These are phyloP conservation scores for Tephrocybe sp. DNA, from an alignment of 768 basidiomycete species.

Conservation along the genomic window DNA sequence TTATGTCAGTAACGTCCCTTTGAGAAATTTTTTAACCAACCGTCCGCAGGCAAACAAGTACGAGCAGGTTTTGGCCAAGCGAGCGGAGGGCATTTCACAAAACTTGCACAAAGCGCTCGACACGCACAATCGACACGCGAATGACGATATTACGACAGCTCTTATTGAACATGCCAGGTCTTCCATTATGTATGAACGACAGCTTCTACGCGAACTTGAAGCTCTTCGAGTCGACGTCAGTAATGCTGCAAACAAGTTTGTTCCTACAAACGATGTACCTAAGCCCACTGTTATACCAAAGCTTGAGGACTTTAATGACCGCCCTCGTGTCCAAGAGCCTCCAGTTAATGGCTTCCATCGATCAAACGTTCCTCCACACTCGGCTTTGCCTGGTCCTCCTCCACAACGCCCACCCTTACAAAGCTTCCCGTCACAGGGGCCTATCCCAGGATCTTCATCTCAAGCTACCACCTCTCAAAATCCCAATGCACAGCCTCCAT, in stretches of 20 bases:
- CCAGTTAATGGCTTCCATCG: constrained; percentile 33
- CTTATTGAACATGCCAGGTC: constrained; percentile 92
- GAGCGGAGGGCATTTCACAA: constrained; percentile 92
- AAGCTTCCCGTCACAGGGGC: constrained; percentile 25
- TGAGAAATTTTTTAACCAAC: background rate
- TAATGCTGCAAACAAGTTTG: constrained; percentile 60
- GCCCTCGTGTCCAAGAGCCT: constrained; percentile 24
- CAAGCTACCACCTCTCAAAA: constrained; percentile 13
- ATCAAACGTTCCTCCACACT: constrained; percentile 32
- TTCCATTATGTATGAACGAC: constrained; percentile 88
- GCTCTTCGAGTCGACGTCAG: constrained; percentile 74
- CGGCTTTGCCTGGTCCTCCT: constrained; percentile 23
- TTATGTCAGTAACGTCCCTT: background rate
- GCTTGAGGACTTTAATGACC: constrained; percentile 55
- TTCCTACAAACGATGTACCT: constrained; percentile 49
- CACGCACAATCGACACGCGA: constrained; percentile 80
- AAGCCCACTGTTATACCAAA: constrained; percentile 61
- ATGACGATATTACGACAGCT: constrained; percentile 88
- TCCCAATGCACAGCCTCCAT: constrained; percentile 20
- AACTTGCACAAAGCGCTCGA: constrained; percentile 87
- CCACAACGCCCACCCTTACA: constrained; percentile 18
- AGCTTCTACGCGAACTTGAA: constrained; percentile 85
- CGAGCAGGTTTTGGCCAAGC: constrained; percentile 77
- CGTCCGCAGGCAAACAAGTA: constrained; percentile 77
- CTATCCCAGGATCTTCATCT: background rate